phyloP scores from a whole-genome alignment of 352 stramenopile genomes.

The Halophytophthora batemanensis region DNA sequence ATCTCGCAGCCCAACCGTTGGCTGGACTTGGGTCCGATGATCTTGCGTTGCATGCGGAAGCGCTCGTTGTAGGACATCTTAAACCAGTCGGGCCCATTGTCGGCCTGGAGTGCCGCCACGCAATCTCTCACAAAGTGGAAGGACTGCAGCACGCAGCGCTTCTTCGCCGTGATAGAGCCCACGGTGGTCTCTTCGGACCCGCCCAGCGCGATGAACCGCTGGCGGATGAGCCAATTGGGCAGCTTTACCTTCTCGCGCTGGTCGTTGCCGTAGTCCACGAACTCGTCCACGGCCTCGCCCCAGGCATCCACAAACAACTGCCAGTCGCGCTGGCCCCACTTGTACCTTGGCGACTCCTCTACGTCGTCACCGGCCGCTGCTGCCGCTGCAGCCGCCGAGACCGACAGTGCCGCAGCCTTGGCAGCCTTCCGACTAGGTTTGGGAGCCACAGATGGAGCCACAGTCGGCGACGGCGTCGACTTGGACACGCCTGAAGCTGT shows the following conservation, averaged over 20 bases:
- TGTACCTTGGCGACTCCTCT: constrained; percentile 1
- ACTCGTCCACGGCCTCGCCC: constrained; percentile 33
- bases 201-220: constrained; percentile 30
- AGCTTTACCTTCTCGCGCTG: constrained; percentile 33
- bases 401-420: too few species aligned
- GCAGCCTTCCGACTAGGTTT: too few species aligned
- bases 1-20: constrained; percentile 32
- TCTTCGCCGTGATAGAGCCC: constrained; percentile 35
- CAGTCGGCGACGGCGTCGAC: not conserved
- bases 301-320: constrained; percentile 32
- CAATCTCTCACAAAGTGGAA: constrained; percentile 37
- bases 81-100: constrained; percentile 35
- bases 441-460: too few species aligned
- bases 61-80: constrained; percentile 24
- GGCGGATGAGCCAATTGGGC: constrained; percentile 39
- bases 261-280: constrained; percentile 29
- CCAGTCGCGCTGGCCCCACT: constrained; percentile 27
- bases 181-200: constrained; percentile 28
- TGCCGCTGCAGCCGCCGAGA: too few species aligned
- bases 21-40: constrained; percentile 32
- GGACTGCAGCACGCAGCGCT: constrained; percentile 29
- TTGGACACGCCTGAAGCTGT: constrained; percentile 1
- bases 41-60: constrained; percentile 26
- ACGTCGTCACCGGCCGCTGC: not conserved
- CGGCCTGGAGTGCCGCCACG: constrained; percentile 18